These are phyloP conservation scores for Datura wrightii DNA, from an alignment of 257 asterid genomes.

Conservation along the genomic window DNA sequence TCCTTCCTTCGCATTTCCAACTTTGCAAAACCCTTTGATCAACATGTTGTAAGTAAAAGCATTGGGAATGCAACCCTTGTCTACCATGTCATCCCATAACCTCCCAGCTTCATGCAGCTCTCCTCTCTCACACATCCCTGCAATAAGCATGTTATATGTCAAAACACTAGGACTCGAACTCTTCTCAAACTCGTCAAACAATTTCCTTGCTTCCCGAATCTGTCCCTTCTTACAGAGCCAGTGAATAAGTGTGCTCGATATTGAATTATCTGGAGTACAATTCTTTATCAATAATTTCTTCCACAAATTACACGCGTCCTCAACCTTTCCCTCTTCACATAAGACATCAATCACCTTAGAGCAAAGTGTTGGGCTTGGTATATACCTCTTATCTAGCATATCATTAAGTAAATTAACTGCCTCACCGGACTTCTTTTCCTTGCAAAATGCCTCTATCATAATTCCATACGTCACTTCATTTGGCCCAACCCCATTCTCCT, in stretches of 20 bases:
- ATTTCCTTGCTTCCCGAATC: conserved; percentile 71
- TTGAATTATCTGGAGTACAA: conserved; percentile 77
- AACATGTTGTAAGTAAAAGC: conserved; percentile 75
- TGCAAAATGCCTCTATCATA: conserved; percentile 87
- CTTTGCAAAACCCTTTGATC: conserved; percentile 75
- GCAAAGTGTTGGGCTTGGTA: conserved; percentile 74
- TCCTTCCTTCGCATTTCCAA: conserved; percentile 73
- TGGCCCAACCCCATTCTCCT: conserved; percentile 75
- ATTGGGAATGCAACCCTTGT: conserved; percentile 74
- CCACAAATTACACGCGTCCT: conserved; percentile 78
- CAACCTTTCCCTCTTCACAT: conserved; percentile 78
- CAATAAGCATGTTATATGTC: conserved; percentile 80
- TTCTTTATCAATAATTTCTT: conserved; percentile 69
- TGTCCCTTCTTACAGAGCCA: conserved; percentile 89
- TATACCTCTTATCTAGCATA: conserved; percentile 76
- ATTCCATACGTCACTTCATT: conserved; percentile 85
- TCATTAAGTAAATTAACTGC: conserved; percentile 73
- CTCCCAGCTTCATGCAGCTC: conserved; percentile 87
- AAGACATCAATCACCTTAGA: conserved; percentile 75
- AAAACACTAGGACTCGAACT: conserved; percentile 74
- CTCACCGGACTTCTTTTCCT: conserved; percentile 74
- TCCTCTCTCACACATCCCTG: conserved; percentile 87
- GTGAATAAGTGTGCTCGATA: conserved; percentile 72
- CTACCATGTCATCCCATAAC: conserved; percentile 95
- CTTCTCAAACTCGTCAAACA: conserved; percentile 82